These are phyloP conservation scores for Aspergillus funiculosus DNA, from an alignment of 495 filamentous ascomycete genomes.

Conservation along the genomic window DNA sequence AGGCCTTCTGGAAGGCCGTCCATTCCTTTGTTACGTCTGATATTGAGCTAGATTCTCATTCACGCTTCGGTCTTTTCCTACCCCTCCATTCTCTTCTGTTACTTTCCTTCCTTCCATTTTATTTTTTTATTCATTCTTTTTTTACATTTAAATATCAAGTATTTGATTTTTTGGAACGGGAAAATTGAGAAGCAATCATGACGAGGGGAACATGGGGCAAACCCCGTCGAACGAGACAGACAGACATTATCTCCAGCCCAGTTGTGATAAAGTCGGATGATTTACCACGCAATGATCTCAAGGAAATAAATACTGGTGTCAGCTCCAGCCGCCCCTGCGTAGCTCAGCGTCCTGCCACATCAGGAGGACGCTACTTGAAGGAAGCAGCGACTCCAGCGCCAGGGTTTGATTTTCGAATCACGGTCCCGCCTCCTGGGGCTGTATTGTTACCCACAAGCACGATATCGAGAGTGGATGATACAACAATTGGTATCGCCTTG, in stretches of 20 bases:
- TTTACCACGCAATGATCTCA: conserved; percentile 31
- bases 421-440: conserved; percentile 26
- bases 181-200: conserved; percentile 17
- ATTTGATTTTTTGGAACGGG: not conserved
- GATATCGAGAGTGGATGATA: conserved; percentile 21
- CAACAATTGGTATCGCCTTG: conserved; percentile 49
- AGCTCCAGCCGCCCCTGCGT: conserved; percentile 13
- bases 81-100: not conserved
- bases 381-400: conserved; percentile 13
- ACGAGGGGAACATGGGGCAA: conserved; percentile 30
- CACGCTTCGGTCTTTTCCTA: conserved; percentile 7
- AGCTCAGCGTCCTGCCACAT: conserved; percentile 23
- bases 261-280: conserved; percentile 33
- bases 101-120: not conserved
- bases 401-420: conserved; percentile 39
- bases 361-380: conserved; percentile 18
- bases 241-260: conserved; percentile 31
- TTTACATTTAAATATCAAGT: conserved; percentile 6
- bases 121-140: conserved; percentile 15
- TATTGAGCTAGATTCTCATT: conserved; percentile 15
- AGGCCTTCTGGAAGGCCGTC: conserved; percentile 48
- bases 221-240: conserved; percentile 21
- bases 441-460: conserved; percentile 12
- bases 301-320: conserved; percentile 10
- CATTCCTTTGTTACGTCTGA: conserved; percentile 32